A percentile compares a stretch with the other conserved stretches of the same genome.
Conservation (phyloP, 768 basidiomycete genomes). For the Lanmaoa pseudosensibilis region DNA sequence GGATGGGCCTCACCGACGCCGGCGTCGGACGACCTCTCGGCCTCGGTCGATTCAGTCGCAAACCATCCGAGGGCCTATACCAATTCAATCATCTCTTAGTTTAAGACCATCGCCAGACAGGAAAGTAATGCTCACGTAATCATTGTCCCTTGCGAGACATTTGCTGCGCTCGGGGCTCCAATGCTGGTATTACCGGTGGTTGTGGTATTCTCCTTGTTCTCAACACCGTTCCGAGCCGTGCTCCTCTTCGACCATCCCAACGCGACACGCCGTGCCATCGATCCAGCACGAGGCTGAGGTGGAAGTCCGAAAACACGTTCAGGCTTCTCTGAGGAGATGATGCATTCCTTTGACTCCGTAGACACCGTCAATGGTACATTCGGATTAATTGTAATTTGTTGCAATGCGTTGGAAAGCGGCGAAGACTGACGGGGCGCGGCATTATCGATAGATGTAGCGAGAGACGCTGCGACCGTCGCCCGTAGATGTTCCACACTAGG, state of each 20-base stretch:
- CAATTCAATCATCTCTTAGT: background rate
- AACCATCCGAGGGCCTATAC: slow-evolving; percentile 43
- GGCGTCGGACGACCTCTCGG: slow-evolving; percentile 44
- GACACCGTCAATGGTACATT: slow-evolving; percentile 36
- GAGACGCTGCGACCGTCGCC: slow-evolving; percentile 22
- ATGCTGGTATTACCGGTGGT: slow-evolving; percentile 5
- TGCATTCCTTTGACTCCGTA: slow-evolving; percentile 37
- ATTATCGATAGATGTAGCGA: slow-evolving; percentile 20
- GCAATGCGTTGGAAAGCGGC: slow-evolving; percentile 38
- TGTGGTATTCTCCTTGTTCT: slow-evolving; percentile 54
- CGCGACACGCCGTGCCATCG: slow-evolving; percentile 54
- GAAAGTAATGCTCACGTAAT: slow-evolving; percentile 51
- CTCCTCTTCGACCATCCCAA: slow-evolving; percentile 68
- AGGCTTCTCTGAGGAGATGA: slow-evolving; percentile 30
- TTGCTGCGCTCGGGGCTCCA: slow-evolving; percentile 7
- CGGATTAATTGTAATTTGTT: slow-evolving; percentile 43
- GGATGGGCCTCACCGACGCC: slow-evolving; percentile 28
- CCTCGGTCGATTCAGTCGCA: slow-evolving; percentile 47
- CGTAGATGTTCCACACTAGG: slow-evolving; percentile 38
- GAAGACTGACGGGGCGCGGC: slow-evolving; percentile 10
- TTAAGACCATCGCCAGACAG: background rate
- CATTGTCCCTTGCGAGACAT: slow-evolving; percentile 37
- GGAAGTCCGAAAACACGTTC: slow-evolving; percentile 26
- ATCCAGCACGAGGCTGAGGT: slow-evolving; percentile 52
- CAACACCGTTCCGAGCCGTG: slow-evolving; percentile 48